Evolutionary conservation across 1,284 basidiomycete species (phyloP).

Genomic region (Mrakiaceae sp.): DNA sequence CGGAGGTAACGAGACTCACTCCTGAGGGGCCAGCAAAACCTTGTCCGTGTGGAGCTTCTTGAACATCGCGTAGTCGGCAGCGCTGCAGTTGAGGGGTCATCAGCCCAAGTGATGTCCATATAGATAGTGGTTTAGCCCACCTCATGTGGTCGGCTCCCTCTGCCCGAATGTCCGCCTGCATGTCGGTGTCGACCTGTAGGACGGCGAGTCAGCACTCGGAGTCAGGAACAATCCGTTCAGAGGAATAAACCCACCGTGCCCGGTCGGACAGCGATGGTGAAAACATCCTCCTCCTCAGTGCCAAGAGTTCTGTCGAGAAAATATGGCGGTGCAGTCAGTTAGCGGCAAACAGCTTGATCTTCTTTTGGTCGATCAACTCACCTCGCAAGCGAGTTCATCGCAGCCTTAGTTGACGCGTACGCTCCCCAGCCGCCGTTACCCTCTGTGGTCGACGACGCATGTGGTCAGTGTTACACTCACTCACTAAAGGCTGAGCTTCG

Average conservation of each 20-base stretch:
- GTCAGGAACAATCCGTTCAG: too few relatives aligned
- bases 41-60: constrained; percentile 34
- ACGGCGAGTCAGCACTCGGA: constrained; percentile 22
- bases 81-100: not conserved
- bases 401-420: constrained; percentile 28
- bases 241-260: constrained; percentile 35
- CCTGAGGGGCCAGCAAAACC: constrained; percentile 36
- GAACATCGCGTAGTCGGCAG: constrained; percentile 36
- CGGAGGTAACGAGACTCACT: constrained; percentile 22
- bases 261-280: constrained; percentile 39
- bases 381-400: constrained; percentile 39
- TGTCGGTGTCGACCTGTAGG: constrained; percentile 21
- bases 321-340: not conserved
- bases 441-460: too few relatives aligned
- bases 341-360: not conserved
- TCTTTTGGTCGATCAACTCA: not conserved
- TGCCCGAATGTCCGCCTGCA: constrained; percentile 32
- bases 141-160: constrained; percentile 33
- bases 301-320: constrained; percentile 32
- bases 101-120: too few relatives aligned
- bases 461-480: not conserved
- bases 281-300: constrained; percentile 39
- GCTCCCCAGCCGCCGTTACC: not conserved
- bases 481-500: not conserved
- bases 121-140: too few relatives aligned